A percentile compares a stretch with the other conserved stretches of the same genome.
phyloP scores from a whole-genome alignment of 495 filamentous ascomycete species.

The Aspergillus coremiiformis region DNA sequence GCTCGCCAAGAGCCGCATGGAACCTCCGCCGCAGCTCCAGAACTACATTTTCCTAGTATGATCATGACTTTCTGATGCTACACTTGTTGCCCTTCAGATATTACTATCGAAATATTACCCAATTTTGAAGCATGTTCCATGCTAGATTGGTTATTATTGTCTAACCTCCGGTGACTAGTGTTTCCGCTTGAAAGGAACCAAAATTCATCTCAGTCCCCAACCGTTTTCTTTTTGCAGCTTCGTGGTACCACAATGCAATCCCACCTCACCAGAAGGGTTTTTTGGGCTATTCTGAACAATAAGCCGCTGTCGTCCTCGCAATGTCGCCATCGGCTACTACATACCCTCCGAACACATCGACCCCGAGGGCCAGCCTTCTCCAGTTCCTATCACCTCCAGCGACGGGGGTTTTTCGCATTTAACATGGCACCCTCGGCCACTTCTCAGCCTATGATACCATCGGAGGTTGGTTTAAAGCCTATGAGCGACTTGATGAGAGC shows the following conservation, averaged over 20 bases:
- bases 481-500: slow-evolving; percentile 39
- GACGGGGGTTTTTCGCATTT: slow-evolving; percentile 34
- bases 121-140: neutral
- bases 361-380: slow-evolving; percentile 15
- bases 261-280: slow-evolving; percentile 68
- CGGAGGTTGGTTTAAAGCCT: slow-evolving; percentile 36
- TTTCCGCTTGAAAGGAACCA: neutral
- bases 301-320: slow-evolving; percentile 47
- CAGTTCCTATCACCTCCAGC: slow-evolving; percentile 17
- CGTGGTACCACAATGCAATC: slow-evolving; percentile 60
- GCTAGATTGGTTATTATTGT: neutral
- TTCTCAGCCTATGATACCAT: slow-evolving; percentile 22
- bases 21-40: neutral
- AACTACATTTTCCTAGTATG: neutral
- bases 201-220: neutral
- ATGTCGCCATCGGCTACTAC: slow-evolving; percentile 32
- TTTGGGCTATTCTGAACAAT: slow-evolving; percentile 60
- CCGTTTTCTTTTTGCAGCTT: neutral
- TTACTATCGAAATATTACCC: neutral
- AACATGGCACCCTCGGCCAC: slow-evolving; percentile 12
- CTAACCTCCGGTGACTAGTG: neutral
- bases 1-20: neutral
- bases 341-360: slow-evolving; percentile 25
- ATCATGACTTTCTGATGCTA: neutral
- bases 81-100: neutral